Evolutionary conservation across 2,329 filamentous ascomycete genomes (phyloP).

Genomic region (Stylonectria norvegica): DNA sequence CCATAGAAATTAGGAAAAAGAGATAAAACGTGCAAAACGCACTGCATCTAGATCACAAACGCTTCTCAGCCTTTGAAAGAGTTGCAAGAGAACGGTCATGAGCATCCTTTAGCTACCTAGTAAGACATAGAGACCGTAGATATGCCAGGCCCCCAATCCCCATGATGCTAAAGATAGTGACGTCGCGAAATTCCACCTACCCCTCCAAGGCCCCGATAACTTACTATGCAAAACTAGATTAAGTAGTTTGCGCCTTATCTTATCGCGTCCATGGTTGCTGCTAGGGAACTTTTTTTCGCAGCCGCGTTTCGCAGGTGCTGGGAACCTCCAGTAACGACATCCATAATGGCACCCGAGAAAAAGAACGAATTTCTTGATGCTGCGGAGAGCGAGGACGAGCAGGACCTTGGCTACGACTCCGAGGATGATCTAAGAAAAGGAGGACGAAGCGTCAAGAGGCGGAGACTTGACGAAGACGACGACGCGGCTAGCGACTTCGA

Average conservation of each 20-base stretch:
- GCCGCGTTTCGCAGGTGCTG: not conserved
- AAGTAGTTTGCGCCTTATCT: not conserved
- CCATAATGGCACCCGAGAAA: conserved; percentile 62
- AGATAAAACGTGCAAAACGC: too few species aligned
- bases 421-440: conserved; percentile 68
- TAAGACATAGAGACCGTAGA: too few species aligned
- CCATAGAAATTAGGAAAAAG: too few species aligned
- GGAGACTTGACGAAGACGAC: conserved; percentile 50
- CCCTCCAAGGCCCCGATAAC: not conserved
- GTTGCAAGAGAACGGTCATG: too few species aligned
- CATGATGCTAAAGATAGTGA: too few species aligned
- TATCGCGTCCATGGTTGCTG: not conserved
- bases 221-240: not conserved
- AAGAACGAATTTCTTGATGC: conserved; percentile 69
- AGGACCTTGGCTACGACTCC: conserved; percentile 60
- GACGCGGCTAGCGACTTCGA: conserved; percentile 38
- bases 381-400: conserved; percentile 56
- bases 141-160: too few species aligned
- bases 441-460: conserved; percentile 58
- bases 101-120: too few species aligned
- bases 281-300: not conserved
- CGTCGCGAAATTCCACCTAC: too few species aligned
- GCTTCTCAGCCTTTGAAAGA: too few species aligned
- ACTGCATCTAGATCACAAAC: too few species aligned
- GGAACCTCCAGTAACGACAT: not conserved